Percentiles rank a stretch among this genome's conserved stretches.
These are phyloP conservation scores for Rosa chinensis DNA, from an alignment of 306 rosid genomes.

Conservation along the genomic window DNA sequence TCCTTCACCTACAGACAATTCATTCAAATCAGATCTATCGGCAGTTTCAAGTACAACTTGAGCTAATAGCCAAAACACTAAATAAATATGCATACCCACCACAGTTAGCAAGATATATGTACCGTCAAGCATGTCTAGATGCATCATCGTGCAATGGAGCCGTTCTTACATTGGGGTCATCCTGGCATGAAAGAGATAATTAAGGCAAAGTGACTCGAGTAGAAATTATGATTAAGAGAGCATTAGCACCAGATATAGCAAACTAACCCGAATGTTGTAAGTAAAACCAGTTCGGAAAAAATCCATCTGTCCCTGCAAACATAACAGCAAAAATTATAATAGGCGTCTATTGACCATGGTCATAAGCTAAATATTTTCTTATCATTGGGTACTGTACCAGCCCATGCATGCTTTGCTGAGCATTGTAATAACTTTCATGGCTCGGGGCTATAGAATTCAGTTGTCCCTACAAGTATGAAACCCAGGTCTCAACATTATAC, in stretches of 20 bases:
- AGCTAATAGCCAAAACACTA: not conserved
- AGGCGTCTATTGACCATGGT: slow-evolving; percentile 20
- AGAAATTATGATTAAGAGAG: slow-evolving; percentile 6
- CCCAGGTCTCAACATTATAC: slow-evolving; percentile 18
- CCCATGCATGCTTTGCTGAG: slow-evolving; percentile 86
- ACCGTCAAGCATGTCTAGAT: slow-evolving; percentile 73
- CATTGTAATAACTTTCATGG: slow-evolving; percentile 80
- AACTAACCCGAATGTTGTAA: slow-evolving; percentile 87
- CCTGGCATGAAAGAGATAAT: slow-evolving; percentile 54
- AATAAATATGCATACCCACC: slow-evolving; percentile 36
- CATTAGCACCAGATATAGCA: slow-evolving; percentile 9
- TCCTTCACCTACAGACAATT: slow-evolving; percentile 35
- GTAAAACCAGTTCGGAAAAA: slow-evolving; percentile 78
- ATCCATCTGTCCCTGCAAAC: slow-evolving; percentile 93
- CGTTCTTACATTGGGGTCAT: slow-evolving; percentile 88
- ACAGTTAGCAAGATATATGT: slow-evolving; percentile 12
- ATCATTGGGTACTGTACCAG: slow-evolving; percentile 60
- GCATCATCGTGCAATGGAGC: slow-evolving; percentile 89
- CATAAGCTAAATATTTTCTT: slow-evolving; percentile 23
- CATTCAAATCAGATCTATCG: slow-evolving; percentile 20
- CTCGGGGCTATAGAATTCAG: slow-evolving; percentile 81
- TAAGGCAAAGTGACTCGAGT: slow-evolving; percentile 11
- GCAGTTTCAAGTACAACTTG: slow-evolving; percentile 15
- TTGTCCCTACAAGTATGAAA: slow-evolving; percentile 67
- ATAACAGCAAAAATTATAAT: slow-evolving; percentile 27